Evolutionary conservation across 2,329 filamentous ascomycete genomes (phyloP), one percentile per base, ranked within the genome.

Genomic region (Fusarium sp.): DNA sequence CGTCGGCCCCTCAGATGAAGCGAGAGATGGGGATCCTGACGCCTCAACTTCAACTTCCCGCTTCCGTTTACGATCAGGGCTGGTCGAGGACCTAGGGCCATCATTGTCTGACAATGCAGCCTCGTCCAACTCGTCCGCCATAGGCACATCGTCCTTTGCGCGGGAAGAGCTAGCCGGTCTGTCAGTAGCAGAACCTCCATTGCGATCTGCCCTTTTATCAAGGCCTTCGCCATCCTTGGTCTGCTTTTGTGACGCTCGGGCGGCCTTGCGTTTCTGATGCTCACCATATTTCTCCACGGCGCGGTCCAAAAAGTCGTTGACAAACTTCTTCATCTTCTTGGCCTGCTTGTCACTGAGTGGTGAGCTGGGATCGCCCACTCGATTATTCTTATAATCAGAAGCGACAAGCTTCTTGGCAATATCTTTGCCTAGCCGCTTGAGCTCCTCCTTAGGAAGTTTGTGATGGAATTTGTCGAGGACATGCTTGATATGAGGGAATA

Each of bases 341-440:
- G 92, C 90, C 78, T 97, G 94, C 80, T 94, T 95, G 38, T 93
- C 89, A 32, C 89, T 90, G 73, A 98, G 92, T 58, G 81, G 78
- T n/a, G 81, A 80, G 14, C 90, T 94, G 0, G 95, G 96, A 79
- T 98, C 92, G 54, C 90, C 89, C 11, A 98, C 95, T n/a, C 95
- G 92, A 57, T 91, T 90, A 79, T 96, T 93, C 82, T 97, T 97
- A 85, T 94, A 98, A 81, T 98, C 96, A 0, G 95, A 97, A 20
- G 94, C 90, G 22, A 98, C 95, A 15, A 98, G 89, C 82, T 96
- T 97, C 84, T 98, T 98, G 66, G 91, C 91, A 56, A 96, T 89
- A 82, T 92, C 88, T 77, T 91, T 90, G 65, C 87, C 88, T 57
- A 91, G 87, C 66, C 88, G 88, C 79, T 92, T 92, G 4, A 92